Percentiles rank a stretch among this genome's conserved stretches.
Conservation (phyloP, 192 early-diverging fungal species). For the Coemansia erecta region DNA sequence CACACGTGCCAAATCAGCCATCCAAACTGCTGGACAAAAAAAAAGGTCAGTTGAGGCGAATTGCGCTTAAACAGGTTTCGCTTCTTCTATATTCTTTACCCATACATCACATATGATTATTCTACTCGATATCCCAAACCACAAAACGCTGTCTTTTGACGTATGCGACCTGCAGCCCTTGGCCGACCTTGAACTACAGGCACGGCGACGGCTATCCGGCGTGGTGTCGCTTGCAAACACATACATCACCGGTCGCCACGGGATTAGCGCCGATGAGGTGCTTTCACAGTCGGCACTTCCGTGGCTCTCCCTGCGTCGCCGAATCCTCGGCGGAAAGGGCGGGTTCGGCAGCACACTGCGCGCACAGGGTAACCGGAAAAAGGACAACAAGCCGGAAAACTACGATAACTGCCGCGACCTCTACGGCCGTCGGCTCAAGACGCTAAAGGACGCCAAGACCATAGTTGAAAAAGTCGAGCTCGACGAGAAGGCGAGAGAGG, state of each 20-base stretch:
- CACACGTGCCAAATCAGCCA: no score
- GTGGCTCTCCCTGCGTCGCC: conserved; percentile 28
- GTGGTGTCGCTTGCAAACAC: neutral
- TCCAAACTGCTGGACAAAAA: no score
- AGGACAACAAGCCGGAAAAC: conserved; percentile 84
- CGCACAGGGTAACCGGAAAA: conserved; percentile 88
- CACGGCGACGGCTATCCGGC: conserved; percentile 4
- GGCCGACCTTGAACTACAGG: conserved; percentile 22
- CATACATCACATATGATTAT: conserved; percentile 24
- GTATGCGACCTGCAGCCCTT: conserved; percentile 30
- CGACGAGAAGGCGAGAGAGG: conserved; percentile 24
- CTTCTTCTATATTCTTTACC: no score
- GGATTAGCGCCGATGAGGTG: conserved; percentile 18
- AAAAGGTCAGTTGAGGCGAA: no score
- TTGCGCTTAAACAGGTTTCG: no score
- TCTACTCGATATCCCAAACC: conserved; percentile 22
- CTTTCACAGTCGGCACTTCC: conserved; percentile 1
- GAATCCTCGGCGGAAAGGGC: conserved; percentile 84
- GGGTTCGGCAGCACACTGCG: conserved; percentile 95
- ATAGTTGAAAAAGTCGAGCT: conserved; percentile 49
- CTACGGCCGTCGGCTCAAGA: conserved; percentile 81
- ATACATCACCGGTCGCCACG: conserved; percentile 34
- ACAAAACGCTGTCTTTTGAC: conserved; percentile 14
- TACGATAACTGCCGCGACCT: conserved; percentile 93
- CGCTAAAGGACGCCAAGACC: conserved; percentile 86